phyloP scores from a whole-genome alignment of 495 filamentous ascomycete genomes.

The Rhypophila decipiens region DNA sequence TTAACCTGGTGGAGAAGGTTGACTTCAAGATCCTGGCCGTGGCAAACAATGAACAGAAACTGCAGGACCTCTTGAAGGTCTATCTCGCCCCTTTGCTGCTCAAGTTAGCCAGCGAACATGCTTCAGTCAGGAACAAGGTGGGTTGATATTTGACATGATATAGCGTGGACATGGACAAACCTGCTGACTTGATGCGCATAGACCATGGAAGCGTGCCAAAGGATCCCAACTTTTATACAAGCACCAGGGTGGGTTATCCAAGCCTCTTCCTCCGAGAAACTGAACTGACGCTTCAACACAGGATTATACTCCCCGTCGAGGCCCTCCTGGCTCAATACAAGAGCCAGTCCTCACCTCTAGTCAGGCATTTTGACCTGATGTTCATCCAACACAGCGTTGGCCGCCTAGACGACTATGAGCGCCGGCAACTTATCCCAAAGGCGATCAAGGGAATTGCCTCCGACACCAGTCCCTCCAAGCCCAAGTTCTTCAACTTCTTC shows the following conservation, averaged over 20 bases:
- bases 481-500: slow-evolving; percentile 78
- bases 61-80: slow-evolving; percentile 66
- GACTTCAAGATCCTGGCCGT: slow-evolving; percentile 84
- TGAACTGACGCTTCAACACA: too few relatives aligned
- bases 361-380: slow-evolving; percentile 81
- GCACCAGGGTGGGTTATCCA: slow-evolving; percentile 31
- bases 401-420: slow-evolving; percentile 48
- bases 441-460: slow-evolving; percentile 67
- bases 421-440: slow-evolving; percentile 58
- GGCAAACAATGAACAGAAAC: slow-evolving; percentile 68
- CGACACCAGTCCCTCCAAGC: slow-evolving; percentile 56
- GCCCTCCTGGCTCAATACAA: slow-evolving; percentile 88
- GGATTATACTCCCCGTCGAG: slow-evolving; percentile 76
- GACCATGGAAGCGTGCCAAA: slow-evolving; percentile 66
- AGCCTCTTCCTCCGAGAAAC: too few relatives aligned
- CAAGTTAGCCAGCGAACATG: slow-evolving; percentile 75
- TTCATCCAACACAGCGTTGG: slow-evolving; percentile 85
- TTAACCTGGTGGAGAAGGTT: slow-evolving; percentile 81
- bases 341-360: slow-evolving; percentile 57
- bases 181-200: slow-evolving; percentile 10
- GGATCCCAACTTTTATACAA: slow-evolving; percentile 43
- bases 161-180: neutral
- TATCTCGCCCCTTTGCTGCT: slow-evolving; percentile 79
- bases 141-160: neutral
- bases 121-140: slow-evolving; percentile 78